Conservation (phyloP, 2,329 filamentous ascomycete genomes). For the Alternaria atra region DNA sequence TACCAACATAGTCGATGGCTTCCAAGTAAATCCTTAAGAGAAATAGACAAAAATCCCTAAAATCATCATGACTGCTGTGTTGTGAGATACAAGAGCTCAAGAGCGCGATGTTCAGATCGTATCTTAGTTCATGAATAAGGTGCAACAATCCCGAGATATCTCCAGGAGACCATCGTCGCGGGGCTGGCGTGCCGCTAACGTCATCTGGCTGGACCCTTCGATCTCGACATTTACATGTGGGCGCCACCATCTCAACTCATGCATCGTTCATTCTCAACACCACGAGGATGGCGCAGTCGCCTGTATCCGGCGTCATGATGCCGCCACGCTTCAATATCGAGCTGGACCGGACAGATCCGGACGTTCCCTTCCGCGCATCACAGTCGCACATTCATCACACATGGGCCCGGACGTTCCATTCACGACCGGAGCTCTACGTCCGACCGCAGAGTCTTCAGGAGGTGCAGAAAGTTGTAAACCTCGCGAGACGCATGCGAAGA, state of each 20-base stretch:
- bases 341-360: slow-evolving; percentile 66
- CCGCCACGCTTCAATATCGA: slow-evolving; percentile 60
- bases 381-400: slow-evolving; percentile 82
- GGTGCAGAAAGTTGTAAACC: slow-evolving; percentile 81
- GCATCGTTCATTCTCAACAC: slow-evolving; percentile 6
- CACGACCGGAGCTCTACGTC: slow-evolving; percentile 88
- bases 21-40: not conserved
- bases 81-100: not conserved
- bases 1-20: not conserved
- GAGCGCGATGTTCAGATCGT: not conserved
- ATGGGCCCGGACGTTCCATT: slow-evolving; percentile 94
- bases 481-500: slow-evolving; percentile 82
- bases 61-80: not conserved
- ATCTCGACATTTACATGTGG: slow-evolving; percentile 4
- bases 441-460: slow-evolving; percentile 81
- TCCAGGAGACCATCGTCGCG: not conserved
- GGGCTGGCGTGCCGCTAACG: slow-evolving; percentile 7
- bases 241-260: slow-evolving; percentile 12
- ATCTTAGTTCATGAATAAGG: not conserved
- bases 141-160: not conserved
- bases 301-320: slow-evolving; percentile 40
- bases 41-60: not conserved
- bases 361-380: slow-evolving; percentile 78
- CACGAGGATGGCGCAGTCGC: slow-evolving; percentile 36
- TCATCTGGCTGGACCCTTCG: slow-evolving; percentile 14